phyloP scores from a whole-genome alignment of 768 basidiomycete genomes.

The Lactifluus subvellereus region DNA sequence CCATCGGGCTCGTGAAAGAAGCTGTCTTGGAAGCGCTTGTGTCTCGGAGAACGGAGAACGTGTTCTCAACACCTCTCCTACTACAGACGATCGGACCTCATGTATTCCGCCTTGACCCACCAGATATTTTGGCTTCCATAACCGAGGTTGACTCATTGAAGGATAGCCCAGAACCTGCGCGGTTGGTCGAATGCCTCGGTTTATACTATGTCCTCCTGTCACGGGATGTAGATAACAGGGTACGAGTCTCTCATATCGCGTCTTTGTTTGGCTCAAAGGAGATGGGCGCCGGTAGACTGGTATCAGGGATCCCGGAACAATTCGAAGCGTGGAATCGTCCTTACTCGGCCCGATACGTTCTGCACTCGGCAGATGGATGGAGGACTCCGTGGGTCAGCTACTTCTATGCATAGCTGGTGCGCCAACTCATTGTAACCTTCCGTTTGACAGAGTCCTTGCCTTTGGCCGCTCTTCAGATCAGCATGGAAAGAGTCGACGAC shows the following conservation, averaged over 20 bases:
- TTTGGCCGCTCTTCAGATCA: constrained; percentile 20
- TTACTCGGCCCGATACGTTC: constrained; percentile 18
- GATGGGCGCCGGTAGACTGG: constrained; percentile 28
- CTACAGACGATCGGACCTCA: constrained; percentile 54
- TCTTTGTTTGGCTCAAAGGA: background rate
- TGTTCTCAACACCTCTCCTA: constrained; percentile 52
- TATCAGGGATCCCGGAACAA: constrained; percentile 25
- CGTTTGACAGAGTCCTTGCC: constrained; percentile 24
- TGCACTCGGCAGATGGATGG: constrained; percentile 7
- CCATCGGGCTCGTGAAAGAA: constrained; percentile 65
- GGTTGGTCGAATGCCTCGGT: constrained; percentile 60
- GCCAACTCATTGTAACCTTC: constrained; percentile 5
- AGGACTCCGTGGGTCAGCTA: background rate
- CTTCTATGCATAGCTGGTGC: constrained; percentile 7
- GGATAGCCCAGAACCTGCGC: constrained; percentile 49
- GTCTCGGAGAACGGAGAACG: constrained; percentile 29
- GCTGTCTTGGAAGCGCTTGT: constrained; percentile 49
- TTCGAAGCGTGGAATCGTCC: constrained; percentile 9
- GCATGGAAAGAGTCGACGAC: constrained; percentile 23
- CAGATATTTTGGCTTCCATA: constrained; percentile 40
- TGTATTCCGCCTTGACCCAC: constrained; percentile 52
- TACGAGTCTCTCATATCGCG: constrained; percentile 27
- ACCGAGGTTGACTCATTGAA: constrained; percentile 36
- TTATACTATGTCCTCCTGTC: constrained; percentile 61
- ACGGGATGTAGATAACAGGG: constrained; percentile 54